These are phyloP conservation scores for Lachancea kluyveri DNA, from an alignment of 805 yeast genomes.

Conservation along the genomic window DNA sequence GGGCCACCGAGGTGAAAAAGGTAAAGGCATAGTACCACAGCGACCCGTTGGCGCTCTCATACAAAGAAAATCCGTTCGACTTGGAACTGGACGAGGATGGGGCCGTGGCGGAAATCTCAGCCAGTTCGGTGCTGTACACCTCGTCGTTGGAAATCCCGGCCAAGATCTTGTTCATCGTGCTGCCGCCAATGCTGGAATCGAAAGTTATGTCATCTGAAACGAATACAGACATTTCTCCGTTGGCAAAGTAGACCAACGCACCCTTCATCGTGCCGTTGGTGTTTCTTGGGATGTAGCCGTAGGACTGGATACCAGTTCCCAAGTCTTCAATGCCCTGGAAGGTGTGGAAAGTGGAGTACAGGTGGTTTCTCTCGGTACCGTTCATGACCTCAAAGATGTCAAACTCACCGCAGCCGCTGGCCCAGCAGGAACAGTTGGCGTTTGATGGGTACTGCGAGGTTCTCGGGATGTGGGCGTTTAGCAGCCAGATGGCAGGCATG, in stretches of 20 bases:
- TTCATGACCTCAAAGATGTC: constrained; percentile 74
- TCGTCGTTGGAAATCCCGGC: constrained; percentile 28
- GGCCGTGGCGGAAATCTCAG: constrained; percentile 34
- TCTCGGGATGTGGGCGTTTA: constrained; percentile 68
- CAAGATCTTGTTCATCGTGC: constrained; percentile 43
- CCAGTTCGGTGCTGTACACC: constrained; percentile 26
- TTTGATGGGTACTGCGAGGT: constrained; percentile 61
- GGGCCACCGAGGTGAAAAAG: constrained; percentile 18
- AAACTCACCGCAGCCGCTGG: constrained; percentile 73
- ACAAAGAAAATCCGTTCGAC: constrained; percentile 19
- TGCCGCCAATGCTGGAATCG: constrained; percentile 38
- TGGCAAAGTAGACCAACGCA: constrained; percentile 62
- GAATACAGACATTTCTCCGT: constrained; percentile 58
- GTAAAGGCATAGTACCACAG: constrained; percentile 26
- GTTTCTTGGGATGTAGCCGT: constrained; percentile 53
- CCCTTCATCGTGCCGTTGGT: constrained; percentile 50
- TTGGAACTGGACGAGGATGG: constrained; percentile 24
- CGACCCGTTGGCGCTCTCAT: constrained; percentile 12
- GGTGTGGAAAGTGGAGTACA: constrained; percentile 67
- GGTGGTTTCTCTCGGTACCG: constrained; percentile 45
- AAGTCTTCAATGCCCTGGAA: constrained; percentile 60
- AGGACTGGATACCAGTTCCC: constrained; percentile 50
- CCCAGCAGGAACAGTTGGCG: constrained; percentile 68
- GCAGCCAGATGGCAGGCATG: constrained; percentile 74
- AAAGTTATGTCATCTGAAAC: constrained; percentile 48